Conservation (phyloP, 805 yeast species). For the Candida rishiriensis region DNA sequence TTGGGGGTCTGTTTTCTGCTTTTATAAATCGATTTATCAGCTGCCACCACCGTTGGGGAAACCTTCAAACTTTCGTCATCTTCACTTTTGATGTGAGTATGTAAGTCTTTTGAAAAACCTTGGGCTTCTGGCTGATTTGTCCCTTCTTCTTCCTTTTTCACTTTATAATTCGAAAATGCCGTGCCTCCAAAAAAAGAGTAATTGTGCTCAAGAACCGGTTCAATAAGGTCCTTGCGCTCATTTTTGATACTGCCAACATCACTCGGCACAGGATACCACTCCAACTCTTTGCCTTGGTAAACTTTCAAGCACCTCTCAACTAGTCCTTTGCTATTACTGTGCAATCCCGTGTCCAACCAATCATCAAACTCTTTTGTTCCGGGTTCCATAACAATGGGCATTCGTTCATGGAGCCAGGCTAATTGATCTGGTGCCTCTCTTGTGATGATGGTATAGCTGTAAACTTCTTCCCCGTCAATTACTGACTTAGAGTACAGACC, state of each 20-base stretch:
- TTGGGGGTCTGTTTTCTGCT: neutral
- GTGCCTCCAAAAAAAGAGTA: neutral
- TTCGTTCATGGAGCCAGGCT: constrained; percentile 68
- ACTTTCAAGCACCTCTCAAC: constrained; percentile 31
- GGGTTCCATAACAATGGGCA: constrained; percentile 69
- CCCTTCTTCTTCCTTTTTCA: neutral
- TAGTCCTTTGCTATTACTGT: no score
- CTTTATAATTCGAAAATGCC: no score
- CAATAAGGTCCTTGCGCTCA: constrained; percentile 40
- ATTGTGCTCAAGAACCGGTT: constrained; percentile 10
- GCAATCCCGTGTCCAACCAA: constrained; percentile 52
- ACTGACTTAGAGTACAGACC: constrained; percentile 40
- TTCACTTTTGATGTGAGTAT: no score
- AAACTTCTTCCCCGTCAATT: constrained; percentile 26
- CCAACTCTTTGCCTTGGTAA: constrained; percentile 34
- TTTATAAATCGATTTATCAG: neutral
- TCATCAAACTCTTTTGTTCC: constrained; percentile 49
- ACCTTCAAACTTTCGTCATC: neutral
- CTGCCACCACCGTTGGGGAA: neutral
- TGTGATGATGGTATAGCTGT: constrained; percentile 68
- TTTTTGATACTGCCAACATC: constrained; percentile 61
- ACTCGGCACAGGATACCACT: constrained; percentile 50
- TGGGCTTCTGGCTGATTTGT: neutral
- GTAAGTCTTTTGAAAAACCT: no score
- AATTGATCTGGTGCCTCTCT: constrained; percentile 61